Evolutionary conservation across 805 yeast species (phyloP), one percentile per base, ranked within the genome.

Genomic region (Pachysolen tannophilus): DNA sequence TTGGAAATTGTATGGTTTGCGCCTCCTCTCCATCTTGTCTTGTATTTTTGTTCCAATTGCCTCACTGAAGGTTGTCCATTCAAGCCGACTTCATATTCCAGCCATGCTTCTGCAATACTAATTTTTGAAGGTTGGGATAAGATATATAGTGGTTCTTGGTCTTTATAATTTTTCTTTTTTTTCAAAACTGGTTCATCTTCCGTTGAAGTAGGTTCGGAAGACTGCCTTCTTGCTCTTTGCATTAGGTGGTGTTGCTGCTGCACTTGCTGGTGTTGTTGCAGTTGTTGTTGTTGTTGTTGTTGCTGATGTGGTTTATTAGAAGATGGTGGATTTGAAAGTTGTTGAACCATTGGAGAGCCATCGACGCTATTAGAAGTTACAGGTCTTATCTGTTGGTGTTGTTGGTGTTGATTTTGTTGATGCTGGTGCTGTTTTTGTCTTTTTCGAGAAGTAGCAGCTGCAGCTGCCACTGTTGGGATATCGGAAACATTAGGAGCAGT

Each of bases 1-100:
- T 46, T 46, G 9, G 43, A 8, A 54, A 58, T 47, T 51, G 60
- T 26, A 51, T 52, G 43, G 53, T 58, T 39, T 44, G 58, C 33
- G 40, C 62, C 38, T 44, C 49, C 43, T 28, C 69, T 49, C 71
- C 71, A 65, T 24, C 58, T 53, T 32, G 62, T 58, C 5, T 67
- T 67, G 41, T 55, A 64, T 28, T 52, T 53, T 19, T 56, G 56
- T 35, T 65, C 69, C n/a, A 65, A 48, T 13, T 52, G 52, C 36
- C 56, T 53, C 11, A 65, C 58, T 2, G 69, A 55, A 6, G 67
- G 67, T n/a, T 48, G 46, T 2, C 67, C 67, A 37, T 61, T 52
- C 21, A 63, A 50, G 2, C 71, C 71, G 19, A 48, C 46, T 2
- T 56, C 51, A 41, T 63, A 65, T 32, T 65, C 71, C 31, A 31